Conservation (phyloP, 2,329 filamentous ascomycete genomes). For the Rhynchosporium agropyri region DNA sequence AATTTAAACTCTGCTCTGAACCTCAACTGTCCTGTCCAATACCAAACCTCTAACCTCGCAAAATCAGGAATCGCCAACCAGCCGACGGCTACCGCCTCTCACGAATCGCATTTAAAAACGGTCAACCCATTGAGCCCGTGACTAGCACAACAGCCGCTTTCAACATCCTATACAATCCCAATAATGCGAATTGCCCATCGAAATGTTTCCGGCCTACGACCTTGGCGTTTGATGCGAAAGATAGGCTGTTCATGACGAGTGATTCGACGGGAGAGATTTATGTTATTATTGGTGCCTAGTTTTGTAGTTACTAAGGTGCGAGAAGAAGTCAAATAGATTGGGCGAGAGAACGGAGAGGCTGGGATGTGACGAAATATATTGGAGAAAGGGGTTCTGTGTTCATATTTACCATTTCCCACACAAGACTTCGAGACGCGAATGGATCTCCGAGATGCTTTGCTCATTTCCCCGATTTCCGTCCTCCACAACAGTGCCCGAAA, state of each 20-base stretch:
- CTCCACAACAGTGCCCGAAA: too few relatives aligned
- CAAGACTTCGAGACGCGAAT: too few relatives aligned
- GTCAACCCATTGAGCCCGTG: conserved; percentile 46
- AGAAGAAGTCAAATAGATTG: not conserved
- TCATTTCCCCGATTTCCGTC: too few relatives aligned
- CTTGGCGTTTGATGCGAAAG: conserved; percentile 50
- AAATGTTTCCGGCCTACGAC: conserved; percentile 66
- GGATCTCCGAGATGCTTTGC: too few relatives aligned
- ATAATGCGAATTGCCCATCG: conserved; percentile 56
- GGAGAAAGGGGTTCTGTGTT: not conserved
- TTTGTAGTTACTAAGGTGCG: not conserved
- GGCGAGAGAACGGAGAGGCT: not conserved
- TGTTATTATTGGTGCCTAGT: conserved; percentile 16
- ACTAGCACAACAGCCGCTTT: conserved; percentile 52
- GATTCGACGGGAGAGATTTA: conserved; percentile 31
- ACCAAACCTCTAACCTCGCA: not conserved
- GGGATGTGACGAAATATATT: not conserved
- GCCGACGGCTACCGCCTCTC: conserved; percentile 53
- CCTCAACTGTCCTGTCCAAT: not conserved
- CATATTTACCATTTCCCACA: not conserved
- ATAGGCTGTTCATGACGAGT: conserved; percentile 30
- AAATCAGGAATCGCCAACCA: conserved; percentile 55
- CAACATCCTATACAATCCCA: conserved; percentile 58
- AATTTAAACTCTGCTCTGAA: too few relatives aligned
- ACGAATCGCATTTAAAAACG: conserved; percentile 47